Conservation (phyloP, 1,139 yeast species). For the Magnusiomyces suaveolens region DNA sequence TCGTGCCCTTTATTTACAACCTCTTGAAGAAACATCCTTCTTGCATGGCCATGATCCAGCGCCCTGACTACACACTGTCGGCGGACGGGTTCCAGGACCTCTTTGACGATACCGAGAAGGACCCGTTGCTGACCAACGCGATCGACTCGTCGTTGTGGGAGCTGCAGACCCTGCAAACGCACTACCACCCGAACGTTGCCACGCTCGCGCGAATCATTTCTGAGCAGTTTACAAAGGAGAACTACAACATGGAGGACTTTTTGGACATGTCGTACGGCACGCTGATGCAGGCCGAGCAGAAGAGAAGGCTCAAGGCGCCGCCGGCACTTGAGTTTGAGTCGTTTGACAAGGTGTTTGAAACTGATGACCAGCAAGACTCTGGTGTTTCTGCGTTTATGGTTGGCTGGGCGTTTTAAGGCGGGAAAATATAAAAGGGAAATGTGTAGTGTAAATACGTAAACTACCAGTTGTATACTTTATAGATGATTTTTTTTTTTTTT, state of each 20-base stretch:
- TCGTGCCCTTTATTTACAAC: conserved; percentile 87
- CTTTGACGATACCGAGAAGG: conserved; percentile 49
- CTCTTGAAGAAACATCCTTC: conserved; percentile 83
- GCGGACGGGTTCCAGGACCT: conserved; percentile 48
- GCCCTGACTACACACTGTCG: conserved; percentile 30
- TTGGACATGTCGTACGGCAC: conserved; percentile 81
- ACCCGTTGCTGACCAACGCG: conserved; percentile 75
- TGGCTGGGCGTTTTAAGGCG: conserved; percentile 1
- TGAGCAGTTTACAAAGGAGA: conserved; percentile 83
- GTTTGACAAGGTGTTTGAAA: conserved; percentile 37
- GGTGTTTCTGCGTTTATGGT: neutral
- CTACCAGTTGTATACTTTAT: too few relatives aligned
- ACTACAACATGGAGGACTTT: conserved; percentile 87
- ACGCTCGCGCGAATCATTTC: conserved; percentile 78
- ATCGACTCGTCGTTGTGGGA: conserved; percentile 89
- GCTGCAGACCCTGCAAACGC: conserved; percentile 67
- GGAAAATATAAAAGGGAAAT: too few relatives aligned
- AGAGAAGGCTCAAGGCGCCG: conserved; percentile 55
- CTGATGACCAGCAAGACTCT: neutral
- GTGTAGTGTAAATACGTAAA: too few relatives aligned
- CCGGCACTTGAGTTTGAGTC: conserved; percentile 76
- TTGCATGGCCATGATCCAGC: conserved; percentile 83
- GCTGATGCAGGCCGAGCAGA: conserved; percentile 63
- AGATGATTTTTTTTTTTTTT: too few relatives aligned
- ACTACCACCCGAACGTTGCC: conserved; percentile 92